These are phyloP conservation scores for Botryotinia globosa DNA, from an alignment of 2,329 filamentous ascomycete species.

Conservation along the genomic window DNA sequence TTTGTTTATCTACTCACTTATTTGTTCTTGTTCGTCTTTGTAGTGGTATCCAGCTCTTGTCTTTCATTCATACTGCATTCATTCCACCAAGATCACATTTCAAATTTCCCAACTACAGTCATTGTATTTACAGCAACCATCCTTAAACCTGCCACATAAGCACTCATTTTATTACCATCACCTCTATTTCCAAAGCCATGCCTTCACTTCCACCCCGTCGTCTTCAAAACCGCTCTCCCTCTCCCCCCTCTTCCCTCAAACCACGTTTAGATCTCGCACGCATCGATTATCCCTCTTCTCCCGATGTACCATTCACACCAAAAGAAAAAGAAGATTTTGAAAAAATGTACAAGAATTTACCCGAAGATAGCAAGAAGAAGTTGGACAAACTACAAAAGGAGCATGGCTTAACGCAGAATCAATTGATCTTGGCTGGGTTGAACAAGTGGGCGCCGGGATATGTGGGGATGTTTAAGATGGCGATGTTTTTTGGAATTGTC, in stretches of 20 bases:
- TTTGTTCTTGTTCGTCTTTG: not conserved
- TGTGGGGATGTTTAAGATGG: not conserved
- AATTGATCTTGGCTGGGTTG: not conserved
- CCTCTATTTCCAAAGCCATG: not conserved
- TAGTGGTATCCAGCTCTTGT: not conserved
- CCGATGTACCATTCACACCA: not conserved
- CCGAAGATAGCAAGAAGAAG: not conserved
- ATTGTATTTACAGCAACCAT: no score
- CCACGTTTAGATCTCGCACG: not conserved
- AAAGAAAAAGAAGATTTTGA: not conserved
- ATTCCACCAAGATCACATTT: not conserved
- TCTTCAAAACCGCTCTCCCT: not conserved
- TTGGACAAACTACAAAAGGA: not conserved
- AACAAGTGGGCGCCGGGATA: constrained; percentile 3
- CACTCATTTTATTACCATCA: not conserved
- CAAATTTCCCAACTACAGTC: not conserved
- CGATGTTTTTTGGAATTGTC: constrained; percentile 6
- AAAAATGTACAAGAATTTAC: not conserved
- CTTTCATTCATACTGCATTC: not conserved
- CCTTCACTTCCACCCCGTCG: not conserved
- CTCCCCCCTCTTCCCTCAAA: not conserved
- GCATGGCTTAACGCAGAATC: not conserved
- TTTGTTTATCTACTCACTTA: not conserved
- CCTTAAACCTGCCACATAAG: not conserved
- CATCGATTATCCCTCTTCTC: not conserved